phyloP scores from a whole-genome alignment of 2,329 filamentous ascomycete genomes.

The Zalaria sp. region DNA sequence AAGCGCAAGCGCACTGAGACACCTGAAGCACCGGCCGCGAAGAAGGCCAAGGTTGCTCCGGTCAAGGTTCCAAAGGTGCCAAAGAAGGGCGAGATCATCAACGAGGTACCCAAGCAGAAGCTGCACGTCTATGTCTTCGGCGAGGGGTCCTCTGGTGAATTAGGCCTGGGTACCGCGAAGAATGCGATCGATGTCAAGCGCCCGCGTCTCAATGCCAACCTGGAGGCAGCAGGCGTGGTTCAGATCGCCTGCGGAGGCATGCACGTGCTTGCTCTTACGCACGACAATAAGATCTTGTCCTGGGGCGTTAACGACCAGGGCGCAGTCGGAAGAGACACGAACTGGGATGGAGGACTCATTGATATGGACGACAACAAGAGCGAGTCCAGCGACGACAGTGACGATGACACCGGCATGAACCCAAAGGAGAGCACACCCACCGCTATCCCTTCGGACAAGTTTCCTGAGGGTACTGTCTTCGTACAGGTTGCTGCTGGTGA shows the following conservation, averaged over 20 bases:
- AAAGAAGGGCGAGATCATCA: conserved; percentile 34
- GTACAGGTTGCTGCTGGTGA: conserved; percentile 58
- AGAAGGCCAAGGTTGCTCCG: conserved; percentile 10
- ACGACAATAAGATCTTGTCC: conserved; percentile 67
- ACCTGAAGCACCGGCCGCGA: conserved; percentile 10
- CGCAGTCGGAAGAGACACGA: conserved; percentile 62
- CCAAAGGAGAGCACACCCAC: conserved; percentile 56
- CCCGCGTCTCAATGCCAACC: conserved; percentile 52
- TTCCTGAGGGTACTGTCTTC: conserved; percentile 41
- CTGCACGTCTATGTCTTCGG: conserved; percentile 72
- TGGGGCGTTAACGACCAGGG: conserved; percentile 85
- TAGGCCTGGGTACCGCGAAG: conserved; percentile 58
- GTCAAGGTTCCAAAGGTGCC: conserved; percentile 12
- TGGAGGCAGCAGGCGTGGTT: conserved; percentile 51
- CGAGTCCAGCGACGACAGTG: conserved; percentile 40
- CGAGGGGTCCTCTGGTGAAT: conserved; percentile 66
- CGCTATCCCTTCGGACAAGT: conserved; percentile 38
- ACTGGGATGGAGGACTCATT: conserved; percentile 48
- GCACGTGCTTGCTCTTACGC: conserved; percentile 64
- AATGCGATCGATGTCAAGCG: conserved; percentile 59
- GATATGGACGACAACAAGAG: conserved; percentile 43
- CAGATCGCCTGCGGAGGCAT: conserved; percentile 68
- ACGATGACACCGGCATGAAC: conserved; percentile 52
- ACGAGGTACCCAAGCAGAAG: conserved; percentile 45
- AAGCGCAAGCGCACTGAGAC: conserved; percentile 11